Evolutionary conservation across 352 stramenopile genomes (phyloP), one percentile per base, ranked within the genome.

Genomic region (Elongisporangium anandrum): DNA sequence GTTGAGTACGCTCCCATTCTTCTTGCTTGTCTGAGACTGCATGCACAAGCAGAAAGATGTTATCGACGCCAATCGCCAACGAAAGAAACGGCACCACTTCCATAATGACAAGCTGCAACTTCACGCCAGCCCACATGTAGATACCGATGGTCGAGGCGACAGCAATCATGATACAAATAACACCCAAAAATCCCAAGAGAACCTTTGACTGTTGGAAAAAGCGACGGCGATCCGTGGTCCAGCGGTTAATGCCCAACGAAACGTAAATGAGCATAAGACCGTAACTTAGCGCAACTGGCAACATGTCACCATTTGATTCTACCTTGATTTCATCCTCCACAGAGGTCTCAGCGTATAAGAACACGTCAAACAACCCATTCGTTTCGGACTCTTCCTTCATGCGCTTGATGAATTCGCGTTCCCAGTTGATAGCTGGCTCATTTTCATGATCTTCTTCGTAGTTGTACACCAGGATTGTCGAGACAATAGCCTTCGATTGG

Each of bases 21-120:
- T 84, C 66, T 38, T 86, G 69, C 51, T 81, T 77, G 52, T 80
- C 59, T 4, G 63, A 73, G 52, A 88, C 73, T 12, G 79, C 74
- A 29, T 87, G 72, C 23, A 88, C 75, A n/a, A 88, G 39, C 26
- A 88, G 52, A 68, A 88, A 88, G 47, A 88, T 88, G 45, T 88
- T 88, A 57, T 88, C 79, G 5, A 88, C 79, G 57, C 79, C 79
- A 29, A 88, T 88, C 3, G 79, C 79, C 23, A 88, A 62, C 51
- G 79, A 81, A 48, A 88, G 60, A 60, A 88, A 88, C 22, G 79
- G 79, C 24, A 88, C 77, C 17, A 88, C 79, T 21, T 88, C 79
- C 72, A 88, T 87, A 50, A 88, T 85, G 26, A 88, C 81, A 15
- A 88, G 56, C 61, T 88, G 79, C n/a, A 88, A 64, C 52, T 85